Conservation (phyloP, 2,329 filamentous ascomycete species). For the Claviceps capensis region DNA sequence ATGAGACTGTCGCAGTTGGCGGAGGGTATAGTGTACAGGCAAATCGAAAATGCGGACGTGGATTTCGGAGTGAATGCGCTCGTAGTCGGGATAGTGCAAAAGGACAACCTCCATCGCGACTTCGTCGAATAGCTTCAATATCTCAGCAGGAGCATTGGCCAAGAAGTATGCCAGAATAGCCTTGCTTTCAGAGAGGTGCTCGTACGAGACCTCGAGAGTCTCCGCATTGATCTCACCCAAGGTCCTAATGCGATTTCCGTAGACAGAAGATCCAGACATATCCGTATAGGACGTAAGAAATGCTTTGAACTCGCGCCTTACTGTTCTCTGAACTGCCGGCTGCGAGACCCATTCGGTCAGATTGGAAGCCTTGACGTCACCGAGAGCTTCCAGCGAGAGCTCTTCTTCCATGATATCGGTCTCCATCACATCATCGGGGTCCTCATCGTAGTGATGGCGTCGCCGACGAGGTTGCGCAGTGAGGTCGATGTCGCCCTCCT, state of each 20-base stretch:
- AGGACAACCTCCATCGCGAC: slow-evolving; percentile 94
- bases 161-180: slow-evolving; percentile 92
- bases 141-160: slow-evolving; percentile 88
- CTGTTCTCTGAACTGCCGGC: slow-evolving; percentile 78
- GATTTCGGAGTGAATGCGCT: slow-evolving; percentile 93
- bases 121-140: slow-evolving; percentile 90
- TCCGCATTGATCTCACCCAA: slow-evolving; percentile 97
- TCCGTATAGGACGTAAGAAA: slow-evolving; percentile 96
- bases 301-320: slow-evolving; percentile 92
- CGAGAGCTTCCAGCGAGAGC: slow-evolving; percentile 77
- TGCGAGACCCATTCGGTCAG: slow-evolving; percentile 92
- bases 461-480: slow-evolving; percentile 74
- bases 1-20: slow-evolving; percentile 87
- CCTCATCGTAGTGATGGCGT: slow-evolving; percentile 86
- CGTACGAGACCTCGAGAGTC: slow-evolving; percentile 89
- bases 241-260: slow-evolving; percentile 84
- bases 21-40: slow-evolving; percentile 86
- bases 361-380: slow-evolving; percentile 85
- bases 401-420: slow-evolving; percentile 94
- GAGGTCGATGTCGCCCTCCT: slow-evolving; percentile 72
- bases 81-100: slow-evolving; percentile 93
- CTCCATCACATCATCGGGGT: slow-evolving; percentile 81
- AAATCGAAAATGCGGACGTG: slow-evolving; percentile 94
- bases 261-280: slow-evolving; percentile 77
- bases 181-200: slow-evolving; percentile 79